phyloP scores from a whole-genome alignment of 306 rosid genomes.

The Dalbergia cochinchinensis region DNA sequence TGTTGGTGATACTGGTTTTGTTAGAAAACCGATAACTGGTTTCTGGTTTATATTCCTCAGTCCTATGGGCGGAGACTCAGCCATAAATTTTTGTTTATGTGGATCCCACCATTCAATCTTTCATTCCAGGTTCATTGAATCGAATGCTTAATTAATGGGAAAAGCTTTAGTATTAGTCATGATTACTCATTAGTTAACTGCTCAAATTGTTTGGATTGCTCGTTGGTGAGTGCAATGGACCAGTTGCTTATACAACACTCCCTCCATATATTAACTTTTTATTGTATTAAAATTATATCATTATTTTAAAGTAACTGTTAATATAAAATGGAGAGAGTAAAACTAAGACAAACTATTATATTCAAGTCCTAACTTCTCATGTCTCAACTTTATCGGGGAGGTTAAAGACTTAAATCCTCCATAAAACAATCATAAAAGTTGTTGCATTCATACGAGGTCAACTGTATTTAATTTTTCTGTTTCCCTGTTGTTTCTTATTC shows the following conservation, averaged over 20 bases:
- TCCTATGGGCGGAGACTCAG: constrained; percentile 51
- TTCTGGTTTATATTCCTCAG: constrained; percentile 42
- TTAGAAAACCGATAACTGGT: constrained; percentile 38
- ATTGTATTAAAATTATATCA: no score
- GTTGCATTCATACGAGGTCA: background rate
- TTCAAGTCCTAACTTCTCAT: background rate
- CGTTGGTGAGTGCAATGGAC: constrained; percentile 1
- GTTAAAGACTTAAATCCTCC: background rate
- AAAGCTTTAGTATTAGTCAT: constrained; percentile 2
- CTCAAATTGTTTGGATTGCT: background rate
- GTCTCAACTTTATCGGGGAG: background rate
- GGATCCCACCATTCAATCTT: constrained; percentile 38
- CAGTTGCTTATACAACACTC: background rate
- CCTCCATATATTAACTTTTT: no score
- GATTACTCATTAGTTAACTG: constrained; percentile 2
- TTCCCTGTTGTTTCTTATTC: no score
- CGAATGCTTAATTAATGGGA: constrained; percentile 25
- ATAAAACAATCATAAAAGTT: background rate
- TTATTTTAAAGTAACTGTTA: background rate
- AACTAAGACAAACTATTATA: background rate
- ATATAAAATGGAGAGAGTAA: background rate
- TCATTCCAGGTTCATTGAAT: constrained; percentile 44
- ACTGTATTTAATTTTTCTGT: background rate
- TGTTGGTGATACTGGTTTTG: constrained; percentile 17
- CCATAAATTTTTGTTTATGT: background rate